Evolutionary conservation across 306 rosid species (phyloP).

Genomic region (Comarum palustre): DNA sequence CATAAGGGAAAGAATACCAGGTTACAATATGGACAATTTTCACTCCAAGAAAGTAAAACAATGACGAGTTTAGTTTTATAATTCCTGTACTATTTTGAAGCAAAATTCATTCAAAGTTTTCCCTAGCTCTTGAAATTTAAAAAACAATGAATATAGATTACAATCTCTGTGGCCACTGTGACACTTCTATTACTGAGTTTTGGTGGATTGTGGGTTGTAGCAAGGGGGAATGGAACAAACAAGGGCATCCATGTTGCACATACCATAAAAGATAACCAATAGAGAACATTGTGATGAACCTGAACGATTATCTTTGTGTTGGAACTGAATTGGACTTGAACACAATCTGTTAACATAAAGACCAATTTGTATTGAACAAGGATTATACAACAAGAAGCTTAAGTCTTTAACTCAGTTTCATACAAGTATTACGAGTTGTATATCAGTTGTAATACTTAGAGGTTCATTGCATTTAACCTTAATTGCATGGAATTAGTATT

Average conservation of each 20-base stretch:
- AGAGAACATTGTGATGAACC: slow-evolving; percentile 41
- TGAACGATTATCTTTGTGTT: slow-evolving; percentile 77
- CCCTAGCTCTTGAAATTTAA: not conserved
- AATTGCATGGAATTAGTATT: too few species aligned
- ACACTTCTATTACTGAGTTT: not conserved
- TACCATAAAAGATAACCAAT: not conserved
- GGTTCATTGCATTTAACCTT: too few species aligned
- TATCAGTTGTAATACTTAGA: too few species aligned
- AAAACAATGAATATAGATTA: not conserved
- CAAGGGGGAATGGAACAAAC: not conserved
- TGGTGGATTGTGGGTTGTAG: not conserved
- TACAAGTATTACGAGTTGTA: too few species aligned
- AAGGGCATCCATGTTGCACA: not conserved
- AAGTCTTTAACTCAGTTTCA: too few species aligned
- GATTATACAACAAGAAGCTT: too few species aligned
- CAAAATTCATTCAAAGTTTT: slow-evolving; percentile 2
- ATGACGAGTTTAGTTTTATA: not conserved
- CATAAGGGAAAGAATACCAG: not conserved
- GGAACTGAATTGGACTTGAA: too few species aligned
- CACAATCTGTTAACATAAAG: too few species aligned
- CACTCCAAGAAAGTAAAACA: not conserved
- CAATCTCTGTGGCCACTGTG: not conserved
- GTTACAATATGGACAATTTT: not conserved
- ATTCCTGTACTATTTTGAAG: not conserved
- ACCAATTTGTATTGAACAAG: too few species aligned